Conservation (phyloP, 1,284 basidiomycete genomes). For the Boletus mariae region DNA sequence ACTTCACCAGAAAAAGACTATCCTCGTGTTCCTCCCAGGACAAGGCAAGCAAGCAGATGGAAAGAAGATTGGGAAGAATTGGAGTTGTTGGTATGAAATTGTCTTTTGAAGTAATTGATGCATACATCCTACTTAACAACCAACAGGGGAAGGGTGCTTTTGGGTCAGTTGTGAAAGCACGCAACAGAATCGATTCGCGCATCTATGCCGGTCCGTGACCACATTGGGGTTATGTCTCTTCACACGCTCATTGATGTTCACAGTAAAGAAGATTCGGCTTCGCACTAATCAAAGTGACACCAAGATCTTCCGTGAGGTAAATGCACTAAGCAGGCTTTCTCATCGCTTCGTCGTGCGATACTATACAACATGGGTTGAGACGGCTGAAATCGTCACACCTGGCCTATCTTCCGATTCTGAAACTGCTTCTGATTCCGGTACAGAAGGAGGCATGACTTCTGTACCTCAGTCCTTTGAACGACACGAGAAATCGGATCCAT, state of each 20-base stretch:
- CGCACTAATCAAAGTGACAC: conserved; percentile 76
- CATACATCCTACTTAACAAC: neutral
- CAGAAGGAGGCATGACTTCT: conserved; percentile 50
- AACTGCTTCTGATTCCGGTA: conserved; percentile 39
- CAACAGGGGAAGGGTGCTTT: conserved; percentile 86
- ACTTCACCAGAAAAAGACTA: conserved; percentile 62
- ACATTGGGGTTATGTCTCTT: neutral
- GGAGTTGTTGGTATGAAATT: conserved; percentile 57
- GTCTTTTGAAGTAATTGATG: neutral
- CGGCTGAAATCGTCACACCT: conserved; percentile 48
- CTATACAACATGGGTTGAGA: conserved; percentile 81
- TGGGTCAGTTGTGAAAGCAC: conserved; percentile 91
- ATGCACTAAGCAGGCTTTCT: conserved; percentile 80
- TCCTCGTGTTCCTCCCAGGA: conserved; percentile 41
- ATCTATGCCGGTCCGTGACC: conserved; percentile 63
- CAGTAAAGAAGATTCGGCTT: conserved; percentile 88
- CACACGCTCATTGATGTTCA: neutral
- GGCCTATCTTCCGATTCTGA: conserved; percentile 45
- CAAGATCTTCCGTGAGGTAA: conserved; percentile 90
- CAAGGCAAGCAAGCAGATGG: conserved; percentile 67
- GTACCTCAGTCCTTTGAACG: conserved; percentile 41
- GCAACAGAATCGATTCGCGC: conserved; percentile 74
- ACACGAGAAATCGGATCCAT: conserved; percentile 41
- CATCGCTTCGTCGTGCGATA: conserved; percentile 93
- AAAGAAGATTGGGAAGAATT: conserved; percentile 84